Percentiles rank a stretch among this genome's conserved stretches.
Evolutionary conservation across 176 grass and related monocot species (phyloP).

Genomic region (Oryza rufipogon): DNA sequence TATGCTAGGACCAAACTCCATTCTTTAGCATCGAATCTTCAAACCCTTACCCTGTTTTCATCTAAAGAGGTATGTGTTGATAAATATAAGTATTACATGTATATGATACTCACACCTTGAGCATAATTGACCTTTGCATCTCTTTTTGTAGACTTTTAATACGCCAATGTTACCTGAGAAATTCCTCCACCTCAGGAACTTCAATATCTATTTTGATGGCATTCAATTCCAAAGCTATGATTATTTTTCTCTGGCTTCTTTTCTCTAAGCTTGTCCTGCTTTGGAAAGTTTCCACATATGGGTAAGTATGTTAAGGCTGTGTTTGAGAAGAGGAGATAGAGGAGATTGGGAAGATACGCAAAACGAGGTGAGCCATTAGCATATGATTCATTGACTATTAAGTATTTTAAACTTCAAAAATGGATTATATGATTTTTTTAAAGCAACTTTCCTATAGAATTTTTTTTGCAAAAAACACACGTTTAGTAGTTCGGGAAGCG

Average conservation of each 20-base stretch:
- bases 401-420: too few relatives aligned
- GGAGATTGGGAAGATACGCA: too few relatives aligned
- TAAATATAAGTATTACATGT: too few relatives aligned
- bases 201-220: slow-evolving; percentile 4
- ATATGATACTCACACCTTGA: too few relatives aligned
- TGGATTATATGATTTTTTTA: too few relatives aligned
- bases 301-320: slow-evolving; percentile 37
- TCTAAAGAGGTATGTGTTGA: neutral
- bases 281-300: slow-evolving; percentile 17
- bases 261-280: slow-evolving; percentile 37
- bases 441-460: too few relatives aligned
- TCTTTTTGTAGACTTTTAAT: slow-evolving; percentile 10
- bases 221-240: neutral
- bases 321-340: too few relatives aligned
- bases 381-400: too few relatives aligned
- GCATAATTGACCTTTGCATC: neutral
- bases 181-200: slow-evolving; percentile 11
- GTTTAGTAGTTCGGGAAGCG: too few relatives aligned
- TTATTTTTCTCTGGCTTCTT: slow-evolving; percentile 30
- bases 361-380: too few relatives aligned
- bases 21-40: neutral
- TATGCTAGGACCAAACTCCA: slow-evolving; percentile 19
- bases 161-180: neutral
- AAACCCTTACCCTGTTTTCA: neutral
- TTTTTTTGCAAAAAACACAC: too few relatives aligned